phyloP scores from a whole-genome alignment of 352 stramenopile species.

The Phytophthora cactorum region DNA sequence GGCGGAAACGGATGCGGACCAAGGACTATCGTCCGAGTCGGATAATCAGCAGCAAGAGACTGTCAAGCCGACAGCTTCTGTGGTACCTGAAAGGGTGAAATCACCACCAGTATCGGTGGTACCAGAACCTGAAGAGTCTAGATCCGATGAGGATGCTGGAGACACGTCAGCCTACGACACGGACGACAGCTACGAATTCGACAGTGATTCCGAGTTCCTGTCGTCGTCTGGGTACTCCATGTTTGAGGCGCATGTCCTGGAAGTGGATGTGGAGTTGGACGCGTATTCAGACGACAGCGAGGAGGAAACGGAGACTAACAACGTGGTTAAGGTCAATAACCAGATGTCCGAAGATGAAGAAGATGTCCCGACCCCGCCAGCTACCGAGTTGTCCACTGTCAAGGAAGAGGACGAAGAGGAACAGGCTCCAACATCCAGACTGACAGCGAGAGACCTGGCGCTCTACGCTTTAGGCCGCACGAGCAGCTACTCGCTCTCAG shows the following conservation, averaged over 20 bases:
- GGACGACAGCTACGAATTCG: slow-evolving; percentile 46
- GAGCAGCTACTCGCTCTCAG: slow-evolving; percentile 32
- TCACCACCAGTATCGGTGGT: slow-evolving; percentile 18
- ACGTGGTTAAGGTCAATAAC: background rate
- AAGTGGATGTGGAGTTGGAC: slow-evolving; percentile 16
- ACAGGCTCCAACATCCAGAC: slow-evolving; percentile 15
- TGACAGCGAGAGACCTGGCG: slow-evolving; percentile 39
- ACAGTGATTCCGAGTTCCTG: slow-evolving; percentile 38
- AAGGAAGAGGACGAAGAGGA: slow-evolving; percentile 32
- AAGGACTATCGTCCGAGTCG: slow-evolving; percentile 4
- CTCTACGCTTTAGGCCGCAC: slow-evolving; percentile 37
- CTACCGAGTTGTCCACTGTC: slow-evolving; percentile 26
- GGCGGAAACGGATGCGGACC: slow-evolving; percentile 8
- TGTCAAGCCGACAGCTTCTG: background rate
- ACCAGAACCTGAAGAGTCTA: slow-evolving; percentile 3
- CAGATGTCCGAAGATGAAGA: slow-evolving; percentile 21
- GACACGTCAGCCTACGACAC: slow-evolving; percentile 31
- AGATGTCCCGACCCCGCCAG: slow-evolving; percentile 13
- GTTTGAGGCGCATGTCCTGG: slow-evolving; percentile 15
- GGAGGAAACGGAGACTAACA: background rate
- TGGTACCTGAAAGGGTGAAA: background rate
- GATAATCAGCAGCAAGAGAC: slow-evolving; percentile 16
- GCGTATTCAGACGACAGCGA: slow-evolving; percentile 16
- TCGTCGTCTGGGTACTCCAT: slow-evolving; percentile 31
- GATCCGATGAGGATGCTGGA: slow-evolving; percentile 21